These are phyloP conservation scores for Microdochium bolleyi DNA, from an alignment of 2,329 filamentous ascomycete species.

Conservation along the genomic window DNA sequence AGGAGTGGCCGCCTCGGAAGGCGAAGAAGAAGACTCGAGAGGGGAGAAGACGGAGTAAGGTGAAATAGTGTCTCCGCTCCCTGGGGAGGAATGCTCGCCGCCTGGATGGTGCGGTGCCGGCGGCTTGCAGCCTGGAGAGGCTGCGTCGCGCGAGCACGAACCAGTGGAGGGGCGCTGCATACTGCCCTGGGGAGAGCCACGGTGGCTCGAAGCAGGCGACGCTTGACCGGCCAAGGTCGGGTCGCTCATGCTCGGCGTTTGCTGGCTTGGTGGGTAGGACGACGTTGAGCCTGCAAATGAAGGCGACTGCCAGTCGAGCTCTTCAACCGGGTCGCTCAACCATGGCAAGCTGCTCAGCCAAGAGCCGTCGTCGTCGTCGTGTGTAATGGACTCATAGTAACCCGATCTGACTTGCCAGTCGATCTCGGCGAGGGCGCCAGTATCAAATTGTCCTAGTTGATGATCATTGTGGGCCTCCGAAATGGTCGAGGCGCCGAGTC, in stretches of 20 bases:
- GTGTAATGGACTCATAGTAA: not conserved
- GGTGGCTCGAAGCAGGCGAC: not conserved
- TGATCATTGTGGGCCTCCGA: not conserved
- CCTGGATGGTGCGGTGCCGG: not conserved
- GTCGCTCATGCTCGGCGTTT: not conserved
- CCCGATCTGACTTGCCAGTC: not conserved
- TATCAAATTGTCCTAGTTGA: not conserved
- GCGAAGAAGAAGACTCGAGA: not conserved
- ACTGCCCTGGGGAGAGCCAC: not conserved
- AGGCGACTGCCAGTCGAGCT: not conserved
- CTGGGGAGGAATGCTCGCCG: not conserved
- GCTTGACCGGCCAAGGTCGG: not conserved
- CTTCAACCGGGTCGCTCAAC: not conserved
- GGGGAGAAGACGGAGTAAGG: not conserved
- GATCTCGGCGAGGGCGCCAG: not conserved
- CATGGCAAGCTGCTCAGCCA: not conserved
- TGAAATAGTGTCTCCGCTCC: not conserved
- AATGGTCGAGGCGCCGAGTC: not conserved
- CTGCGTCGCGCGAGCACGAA: not conserved
- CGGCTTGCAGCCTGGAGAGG: not conserved
- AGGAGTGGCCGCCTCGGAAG: not conserved
- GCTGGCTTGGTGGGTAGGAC: not conserved
- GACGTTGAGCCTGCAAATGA: not conserved
- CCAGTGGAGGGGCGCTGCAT: not conserved
- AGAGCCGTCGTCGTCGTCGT: not conserved